phyloP scores from a whole-genome alignment of 2,329 filamentous ascomycete species.

The Aspergillus intermedius region DNA sequence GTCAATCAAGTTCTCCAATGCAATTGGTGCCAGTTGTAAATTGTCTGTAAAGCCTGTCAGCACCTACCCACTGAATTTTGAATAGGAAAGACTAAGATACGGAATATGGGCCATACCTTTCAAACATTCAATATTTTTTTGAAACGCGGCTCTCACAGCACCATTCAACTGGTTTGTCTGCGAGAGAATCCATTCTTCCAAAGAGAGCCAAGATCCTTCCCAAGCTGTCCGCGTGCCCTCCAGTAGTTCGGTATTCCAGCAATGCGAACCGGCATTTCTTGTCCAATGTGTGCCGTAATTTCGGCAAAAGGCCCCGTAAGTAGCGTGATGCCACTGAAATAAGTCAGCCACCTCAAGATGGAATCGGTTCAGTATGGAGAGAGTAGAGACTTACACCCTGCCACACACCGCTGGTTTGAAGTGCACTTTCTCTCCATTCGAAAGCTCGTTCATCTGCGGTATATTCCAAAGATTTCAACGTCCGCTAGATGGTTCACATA shows the following conservation, averaged over 20 bases:
- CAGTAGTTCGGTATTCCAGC: constrained; percentile 13
- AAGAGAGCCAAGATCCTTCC: background rate
- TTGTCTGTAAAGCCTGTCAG: background rate
- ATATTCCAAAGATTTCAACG: background rate
- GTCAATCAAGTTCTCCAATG: background rate
- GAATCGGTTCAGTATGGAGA: background rate
- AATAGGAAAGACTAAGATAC: background rate
- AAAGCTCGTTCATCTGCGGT: background rate
- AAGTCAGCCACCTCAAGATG: background rate
- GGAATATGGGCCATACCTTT: background rate
- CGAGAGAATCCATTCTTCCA: background rate
- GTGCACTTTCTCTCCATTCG: constrained; percentile 5
- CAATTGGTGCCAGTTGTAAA: background rate
- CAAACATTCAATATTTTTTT: background rate
- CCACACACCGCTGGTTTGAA: constrained; percentile 7
- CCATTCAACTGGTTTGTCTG: background rate
- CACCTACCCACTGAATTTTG: background rate
- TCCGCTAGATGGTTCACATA: background rate
- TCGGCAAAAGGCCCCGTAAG: constrained; percentile 13
- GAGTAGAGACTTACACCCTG: constrained; percentile 6
- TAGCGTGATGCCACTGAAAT: constrained; percentile 6
- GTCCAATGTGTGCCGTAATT: constrained; percentile 9
- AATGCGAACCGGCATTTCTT: background rate
- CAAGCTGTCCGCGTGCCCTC: background rate
- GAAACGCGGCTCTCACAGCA: background rate